Conservation (phyloP, 176 grass and related monocot genomes). For the Poa annua region DNA sequence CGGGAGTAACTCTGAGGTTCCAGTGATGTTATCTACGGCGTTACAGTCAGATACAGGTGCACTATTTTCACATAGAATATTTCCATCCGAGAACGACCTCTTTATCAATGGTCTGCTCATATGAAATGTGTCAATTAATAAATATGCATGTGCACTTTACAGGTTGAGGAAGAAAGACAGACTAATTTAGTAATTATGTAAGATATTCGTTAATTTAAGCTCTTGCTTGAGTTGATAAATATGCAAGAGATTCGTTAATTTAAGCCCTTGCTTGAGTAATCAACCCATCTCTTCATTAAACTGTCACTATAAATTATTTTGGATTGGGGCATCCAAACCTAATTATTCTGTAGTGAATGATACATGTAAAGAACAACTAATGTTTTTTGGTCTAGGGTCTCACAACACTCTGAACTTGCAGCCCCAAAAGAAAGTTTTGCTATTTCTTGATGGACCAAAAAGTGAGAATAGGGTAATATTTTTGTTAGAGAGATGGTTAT, state of each 20-base stretch:
- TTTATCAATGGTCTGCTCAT: conserved; percentile 82
- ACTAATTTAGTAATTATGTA: background rate
- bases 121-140: conserved; percentile 21
- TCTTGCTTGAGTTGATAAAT: conserved; percentile 2
- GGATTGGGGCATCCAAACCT: background rate
- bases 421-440: background rate
- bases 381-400: conserved; percentile 8
- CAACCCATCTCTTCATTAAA: conserved; percentile 16
- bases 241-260: background rate
- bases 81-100: conserved; percentile 88
- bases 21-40: conserved; percentile 38
- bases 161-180: conserved; percentile 31
- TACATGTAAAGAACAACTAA: background rate
- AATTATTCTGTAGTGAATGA: background rate
- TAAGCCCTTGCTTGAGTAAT: background rate
- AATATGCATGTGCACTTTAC: background rate
- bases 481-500: background rate
- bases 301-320: background rate
- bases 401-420: background rate
- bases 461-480: background rate
- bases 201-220: conserved; percentile 9
- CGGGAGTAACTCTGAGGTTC: conserved; percentile 53
- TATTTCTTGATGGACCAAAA: conserved; percentile 3
- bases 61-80: conserved; percentile 75
- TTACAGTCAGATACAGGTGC: conserved; percentile 55